Base-by-base conservation (phyloP, 306 rosid genomes). In the Parietaria judaica region DNA sequence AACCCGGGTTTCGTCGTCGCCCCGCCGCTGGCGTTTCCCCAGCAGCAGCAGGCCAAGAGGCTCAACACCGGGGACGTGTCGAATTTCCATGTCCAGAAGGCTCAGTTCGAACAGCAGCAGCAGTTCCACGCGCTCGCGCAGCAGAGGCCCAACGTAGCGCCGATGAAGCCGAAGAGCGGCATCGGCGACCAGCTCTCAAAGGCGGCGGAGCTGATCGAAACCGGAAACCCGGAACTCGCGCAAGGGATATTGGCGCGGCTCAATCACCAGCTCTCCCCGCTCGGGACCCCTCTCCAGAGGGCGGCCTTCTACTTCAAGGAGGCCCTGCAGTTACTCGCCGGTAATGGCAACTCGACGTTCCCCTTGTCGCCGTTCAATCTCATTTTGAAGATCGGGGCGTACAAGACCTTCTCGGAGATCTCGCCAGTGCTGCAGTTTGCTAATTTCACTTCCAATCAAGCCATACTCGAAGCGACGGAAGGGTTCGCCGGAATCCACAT, bases 181-280 rank as follows among this genome's bases (percentile, higher is more conserved):
- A 79, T 76, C 61, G 76, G 73, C 14, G 51, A 91, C 56, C 89
- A 85, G 80, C 79, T 91, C 35, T 80, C 74, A 75, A 83, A 85
- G 71, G 83, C 89, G 67, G 86, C 88, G 70, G 96, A 87, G 83
- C 74, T 87, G 81, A 85, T 87, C 56, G 95, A 87, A 74, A 72
- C 86, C 70, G 87, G 92, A 41, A 87, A 83, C 67, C 83, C 83
- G 75, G 87, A 70, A 69, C 88, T 69, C 83, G 98, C 96, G 96
- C 96, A 83, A 74, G 98, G 88, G 98, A 91, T 91, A 91, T 91
- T 91, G 96, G 98, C 98, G 98, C 96, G 98, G 96, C 98, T 91
- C 98, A 91, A 91, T 91, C 98, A 91, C 84, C 96, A 83, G 79
- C 89, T 91, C 76, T 78, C 96, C 68, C 92, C 98, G 12, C 72